phyloP scores from a whole-genome alignment of 805 yeast species.

The Cyberlindnera saturnus region DNA sequence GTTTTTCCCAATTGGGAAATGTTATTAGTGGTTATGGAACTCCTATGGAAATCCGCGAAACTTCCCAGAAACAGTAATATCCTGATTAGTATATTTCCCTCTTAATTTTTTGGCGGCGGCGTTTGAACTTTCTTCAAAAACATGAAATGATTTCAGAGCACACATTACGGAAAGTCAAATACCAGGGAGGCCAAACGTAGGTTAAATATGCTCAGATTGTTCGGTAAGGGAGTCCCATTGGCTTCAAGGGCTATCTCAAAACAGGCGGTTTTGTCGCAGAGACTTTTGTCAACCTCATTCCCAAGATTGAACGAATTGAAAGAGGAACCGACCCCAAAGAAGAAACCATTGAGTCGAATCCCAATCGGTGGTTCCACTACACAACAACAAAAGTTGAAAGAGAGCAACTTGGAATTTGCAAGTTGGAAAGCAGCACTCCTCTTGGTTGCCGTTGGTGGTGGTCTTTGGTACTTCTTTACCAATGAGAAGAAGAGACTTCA shows the following conservation, averaged over 20 bases:
- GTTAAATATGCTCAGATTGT: too few species aligned
- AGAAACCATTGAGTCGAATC: conserved; percentile 71
- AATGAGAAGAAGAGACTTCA: conserved; percentile 71
- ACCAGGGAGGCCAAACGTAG: too few species aligned
- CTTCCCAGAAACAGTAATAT: too few species aligned
- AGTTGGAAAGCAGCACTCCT: conserved; percentile 79
- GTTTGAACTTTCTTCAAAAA: too few species aligned
- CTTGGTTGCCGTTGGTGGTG: conserved; percentile 65
- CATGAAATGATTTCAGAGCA: too few species aligned
- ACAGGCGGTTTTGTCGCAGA: neutral
- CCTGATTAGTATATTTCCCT: too few species aligned
- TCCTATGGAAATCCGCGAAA: too few species aligned
- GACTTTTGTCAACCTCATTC: conserved; percentile 14
- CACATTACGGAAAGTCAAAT: too few species aligned
- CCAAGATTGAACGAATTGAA: conserved; percentile 13
- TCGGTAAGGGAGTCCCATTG: neutral
- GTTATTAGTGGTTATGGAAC: neutral
- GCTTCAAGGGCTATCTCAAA: conserved; percentile 3
- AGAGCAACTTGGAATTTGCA: conserved; percentile 59
- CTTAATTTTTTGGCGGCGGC: too few species aligned
- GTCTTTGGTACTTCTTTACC: conserved; percentile 62
- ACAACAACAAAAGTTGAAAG: conserved; percentile 27
- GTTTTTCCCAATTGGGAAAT: conserved; percentile 16
- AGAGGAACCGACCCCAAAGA: conserved; percentile 7
- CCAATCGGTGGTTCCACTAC: conserved; percentile 60